These are phyloP conservation scores for Wickerhamiella cacticola DNA, from an alignment of 805 yeast genomes.

Conservation along the genomic window DNA sequence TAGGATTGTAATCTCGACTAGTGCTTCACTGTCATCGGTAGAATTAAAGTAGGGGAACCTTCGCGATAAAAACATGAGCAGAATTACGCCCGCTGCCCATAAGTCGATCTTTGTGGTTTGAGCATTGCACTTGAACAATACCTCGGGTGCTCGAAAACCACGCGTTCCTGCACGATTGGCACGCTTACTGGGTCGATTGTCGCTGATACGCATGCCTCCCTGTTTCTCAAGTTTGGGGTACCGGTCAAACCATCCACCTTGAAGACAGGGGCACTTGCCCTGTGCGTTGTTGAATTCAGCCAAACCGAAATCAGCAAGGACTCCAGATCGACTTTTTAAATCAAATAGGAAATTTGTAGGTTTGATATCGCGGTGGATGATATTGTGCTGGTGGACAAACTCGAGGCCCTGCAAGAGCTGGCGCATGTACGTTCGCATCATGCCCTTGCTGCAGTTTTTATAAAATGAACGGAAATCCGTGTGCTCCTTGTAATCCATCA, in stretches of 20 bases:
- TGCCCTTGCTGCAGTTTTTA: constrained; percentile 63
- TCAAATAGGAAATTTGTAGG: constrained; percentile 69
- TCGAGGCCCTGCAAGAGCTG: constrained; percentile 67
- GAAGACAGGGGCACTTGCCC: constrained; percentile 16
- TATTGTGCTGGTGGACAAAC: constrained; percentile 60
- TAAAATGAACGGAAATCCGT: constrained; percentile 82
- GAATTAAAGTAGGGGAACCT: constrained; percentile 92
- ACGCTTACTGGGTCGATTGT: constrained; percentile 74
- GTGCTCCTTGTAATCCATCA: constrained; percentile 82
- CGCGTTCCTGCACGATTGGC: constrained; percentile 97
- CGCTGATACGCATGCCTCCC: constrained; percentile 75
- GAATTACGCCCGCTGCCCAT: constrained; percentile 88
- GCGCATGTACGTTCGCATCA: constrained; percentile 68
- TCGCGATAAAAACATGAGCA: constrained; percentile 62
- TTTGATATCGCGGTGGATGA: constrained; percentile 87
- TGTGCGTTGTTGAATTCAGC: constrained; percentile 48
- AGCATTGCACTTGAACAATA: constrained; percentile 69
- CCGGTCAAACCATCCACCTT: constrained; percentile 20
- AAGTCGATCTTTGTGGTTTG: constrained; percentile 75
- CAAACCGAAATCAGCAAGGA: constrained; percentile 81
- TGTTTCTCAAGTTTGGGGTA: constrained; percentile 28
- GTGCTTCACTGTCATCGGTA: constrained; percentile 83
- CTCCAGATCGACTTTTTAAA: constrained; percentile 57
- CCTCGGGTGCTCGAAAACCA: constrained; percentile 93
- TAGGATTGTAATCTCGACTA: constrained; percentile 68